Evolutionary conservation across 257 asterid species (phyloP), one percentile per base, ranked within the genome.

Genomic region (Rhazya stricta): DNA sequence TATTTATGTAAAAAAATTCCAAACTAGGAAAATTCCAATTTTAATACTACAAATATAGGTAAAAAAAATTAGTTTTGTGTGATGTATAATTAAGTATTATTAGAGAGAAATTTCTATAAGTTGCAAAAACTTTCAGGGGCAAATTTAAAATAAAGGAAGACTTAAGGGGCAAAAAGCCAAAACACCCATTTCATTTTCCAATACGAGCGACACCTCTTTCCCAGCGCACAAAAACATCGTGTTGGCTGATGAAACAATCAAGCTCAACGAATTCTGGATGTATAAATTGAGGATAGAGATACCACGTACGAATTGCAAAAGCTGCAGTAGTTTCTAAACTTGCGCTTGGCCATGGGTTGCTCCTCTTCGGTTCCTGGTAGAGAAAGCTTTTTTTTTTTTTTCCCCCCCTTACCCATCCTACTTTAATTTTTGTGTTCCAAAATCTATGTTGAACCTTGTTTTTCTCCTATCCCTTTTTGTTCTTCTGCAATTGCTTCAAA

Each of bases 341-440:
- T 54, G 73, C 42, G 61, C 76, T 81, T 73, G 74, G 81, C 74
- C 69, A 92, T 92, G 96, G 97, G 96, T 79, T 90, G 97, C 73
- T 82, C 96, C 67, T 81, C 96, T 70, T 92, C 96, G 10, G 81
- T 85, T 79, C 91, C 96, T 78, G 97, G 97, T 90, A 82, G 83
- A 72, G 67, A n/a, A 30, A 50, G 36, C 36, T 48, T 27, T 16
- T 21, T 37, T 63, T 25, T 39, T 48, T 39, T 51, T 25, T 37
- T 25, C 32, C 11, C 6, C 7, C 5, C 9, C 3, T 16, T 25
- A 3, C 8, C 18, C 21, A 63, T 34, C n/a, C 4, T 46, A 16
- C 21, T 3, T 71, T 27, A n/a, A 1, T 78, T 36, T 61, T 0
- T 39, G 19, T 50, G 10, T 79, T 65, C 30, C 69, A 39, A 46